Evolutionary conservation across 2,329 filamentous ascomycete genomes (phyloP).

Genomic region (Epichloe sylvatica): DNA sequence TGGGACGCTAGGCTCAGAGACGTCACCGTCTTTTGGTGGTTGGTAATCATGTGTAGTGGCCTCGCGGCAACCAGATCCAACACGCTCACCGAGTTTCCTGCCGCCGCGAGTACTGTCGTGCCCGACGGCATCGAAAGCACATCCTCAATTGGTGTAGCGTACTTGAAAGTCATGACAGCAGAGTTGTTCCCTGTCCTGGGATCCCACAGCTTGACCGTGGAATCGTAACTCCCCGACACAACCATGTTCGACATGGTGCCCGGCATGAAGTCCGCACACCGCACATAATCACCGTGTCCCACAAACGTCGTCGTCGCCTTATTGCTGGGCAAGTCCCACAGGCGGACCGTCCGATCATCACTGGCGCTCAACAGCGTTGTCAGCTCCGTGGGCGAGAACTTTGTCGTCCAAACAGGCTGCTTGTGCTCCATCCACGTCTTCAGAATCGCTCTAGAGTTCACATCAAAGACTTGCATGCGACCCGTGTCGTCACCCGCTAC

Average conservation of each 20-base stretch:
- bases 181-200: conserved; percentile 52
- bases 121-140: conserved; percentile 80
- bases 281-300: conserved; percentile 87
- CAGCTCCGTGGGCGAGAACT: conserved; percentile 79
- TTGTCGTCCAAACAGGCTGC: conserved; percentile 83
- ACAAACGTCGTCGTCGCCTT: conserved; percentile 63
- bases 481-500: conserved; percentile 87
- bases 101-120: conserved; percentile 71
- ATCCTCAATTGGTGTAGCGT: conserved; percentile 74
- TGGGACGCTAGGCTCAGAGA: conserved; percentile 69
- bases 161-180: conserved; percentile 85
- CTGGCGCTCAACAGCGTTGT: conserved; percentile 79
- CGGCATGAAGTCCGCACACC: conserved; percentile 75
- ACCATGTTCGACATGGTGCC: conserved; percentile 58
- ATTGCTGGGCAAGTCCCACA: conserved; percentile 86
- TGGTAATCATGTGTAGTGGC: conserved; percentile 72
- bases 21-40: conserved; percentile 97
- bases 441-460: conserved; percentile 73
- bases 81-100: conserved; percentile 77
- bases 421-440: conserved; percentile 93
- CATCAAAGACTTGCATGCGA: conserved; percentile 88
- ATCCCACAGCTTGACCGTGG: conserved; percentile 89
- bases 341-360: conserved; percentile 80
- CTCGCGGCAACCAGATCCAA: conserved; percentile 85
- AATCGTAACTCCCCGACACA: conserved; percentile 86